These are phyloP conservation scores for Xenosphaeropsis pyriputrescens DNA, from an alignment of 2,329 filamentous ascomycete species.

Conservation along the genomic window DNA sequence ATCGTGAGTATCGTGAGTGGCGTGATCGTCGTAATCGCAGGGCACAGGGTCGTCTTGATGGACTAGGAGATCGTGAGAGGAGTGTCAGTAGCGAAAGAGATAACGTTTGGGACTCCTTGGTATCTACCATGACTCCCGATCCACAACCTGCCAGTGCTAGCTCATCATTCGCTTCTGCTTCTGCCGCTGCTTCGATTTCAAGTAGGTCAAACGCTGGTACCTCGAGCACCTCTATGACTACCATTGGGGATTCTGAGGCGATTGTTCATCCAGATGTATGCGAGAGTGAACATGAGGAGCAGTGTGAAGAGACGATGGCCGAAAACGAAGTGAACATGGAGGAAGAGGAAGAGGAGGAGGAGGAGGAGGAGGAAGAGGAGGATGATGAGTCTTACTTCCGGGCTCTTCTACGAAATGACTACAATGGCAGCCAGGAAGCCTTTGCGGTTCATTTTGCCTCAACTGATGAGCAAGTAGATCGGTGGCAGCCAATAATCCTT, in stretches of 20 bases:
- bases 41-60: slow-evolving; percentile 29
- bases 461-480: slow-evolving; percentile 27
- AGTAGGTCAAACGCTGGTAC: not conserved
- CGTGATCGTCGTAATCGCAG: too few species aligned
- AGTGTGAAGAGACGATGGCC: not conserved
- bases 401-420: slow-evolving; percentile 6
- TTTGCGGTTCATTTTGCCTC: slow-evolving; percentile 17
- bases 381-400: slow-evolving; percentile 11
- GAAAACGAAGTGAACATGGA: slow-evolving; percentile 2
- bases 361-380: slow-evolving; percentile 15
- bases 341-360: slow-evolving; percentile 18
- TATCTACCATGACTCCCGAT: slow-evolving; percentile 70
- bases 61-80: slow-evolving; percentile 70
- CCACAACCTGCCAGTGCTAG: slow-evolving; percentile 65
- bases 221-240: slow-evolving; percentile 9
- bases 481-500: slow-evolving; percentile 60
- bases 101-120: slow-evolving; percentile 64
- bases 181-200: slow-evolving; percentile 11
- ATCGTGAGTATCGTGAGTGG: too few species aligned
- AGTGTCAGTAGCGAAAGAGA: slow-evolving; percentile 59
- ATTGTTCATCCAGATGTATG: not conserved
- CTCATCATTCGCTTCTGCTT: slow-evolving; percentile 52
- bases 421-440: slow-evolving; percentile 6
- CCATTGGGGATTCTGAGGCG: slow-evolving; percentile 9
- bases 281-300: slow-evolving; percentile 4